phyloP scores from a whole-genome alignment of 495 filamentous ascomycete species.

The Hypoxylon rickii region DNA sequence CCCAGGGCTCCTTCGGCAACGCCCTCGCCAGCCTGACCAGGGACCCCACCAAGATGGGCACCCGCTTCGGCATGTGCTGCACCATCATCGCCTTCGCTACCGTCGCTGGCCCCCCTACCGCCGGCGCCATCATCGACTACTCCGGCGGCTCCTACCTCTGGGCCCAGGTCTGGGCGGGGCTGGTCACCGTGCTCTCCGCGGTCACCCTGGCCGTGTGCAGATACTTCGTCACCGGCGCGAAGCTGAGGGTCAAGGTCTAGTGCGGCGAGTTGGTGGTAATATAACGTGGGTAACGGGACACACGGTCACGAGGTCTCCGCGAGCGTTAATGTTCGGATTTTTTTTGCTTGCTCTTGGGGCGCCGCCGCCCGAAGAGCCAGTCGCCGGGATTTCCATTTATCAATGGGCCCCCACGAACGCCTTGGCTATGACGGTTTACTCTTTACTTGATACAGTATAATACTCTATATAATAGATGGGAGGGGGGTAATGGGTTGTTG shows the following conservation, averaged over 20 bases:
- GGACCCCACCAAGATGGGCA: slow-evolving; percentile 50
- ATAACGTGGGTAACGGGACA: not conserved
- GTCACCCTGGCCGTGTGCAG: slow-evolving; percentile 16
- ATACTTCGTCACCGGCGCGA: slow-evolving; percentile 21
- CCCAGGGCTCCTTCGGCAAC: slow-evolving; percentile 45
- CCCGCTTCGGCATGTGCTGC: slow-evolving; percentile 50
- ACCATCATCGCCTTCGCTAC: slow-evolving; percentile 46
- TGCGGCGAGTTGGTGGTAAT: not conserved
- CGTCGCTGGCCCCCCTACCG: slow-evolving; percentile 49
- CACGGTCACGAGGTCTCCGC: not conserved
- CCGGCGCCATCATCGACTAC: slow-evolving; percentile 49
- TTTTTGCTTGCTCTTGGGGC: too few relatives aligned
- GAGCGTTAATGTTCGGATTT: too few relatives aligned
- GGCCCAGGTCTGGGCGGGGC: slow-evolving; percentile 50
- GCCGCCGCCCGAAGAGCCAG: too few relatives aligned
- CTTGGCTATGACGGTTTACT: slow-evolving; percentile 7
- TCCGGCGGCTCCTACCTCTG: slow-evolving; percentile 42
- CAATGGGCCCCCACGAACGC: slow-evolving; percentile 1
- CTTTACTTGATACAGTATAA: too few relatives aligned
- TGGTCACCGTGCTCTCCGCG: slow-evolving; percentile 36
- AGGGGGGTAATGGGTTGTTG: not conserved
- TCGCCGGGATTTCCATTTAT: not conserved
- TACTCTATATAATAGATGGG: too few relatives aligned
- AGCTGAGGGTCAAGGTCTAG: slow-evolving; percentile 22
- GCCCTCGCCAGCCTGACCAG: slow-evolving; percentile 46